Evolutionary conservation across 768 basidiomycete species (phyloP).

Genomic region (Serendipita sp.): DNA sequence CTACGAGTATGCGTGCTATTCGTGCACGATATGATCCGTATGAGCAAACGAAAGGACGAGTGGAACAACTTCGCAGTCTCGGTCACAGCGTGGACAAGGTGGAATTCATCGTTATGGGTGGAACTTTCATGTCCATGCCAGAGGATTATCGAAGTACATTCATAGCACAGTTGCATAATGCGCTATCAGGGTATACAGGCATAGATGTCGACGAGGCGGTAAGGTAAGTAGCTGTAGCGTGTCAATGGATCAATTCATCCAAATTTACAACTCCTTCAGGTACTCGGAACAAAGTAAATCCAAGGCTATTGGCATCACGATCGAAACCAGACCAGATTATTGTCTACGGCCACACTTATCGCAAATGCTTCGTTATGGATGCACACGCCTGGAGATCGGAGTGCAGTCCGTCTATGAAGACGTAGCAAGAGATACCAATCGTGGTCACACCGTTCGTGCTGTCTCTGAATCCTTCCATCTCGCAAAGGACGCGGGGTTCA

Average conservation of each 20-base stretch:
- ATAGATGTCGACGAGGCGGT: conserved; percentile 93
- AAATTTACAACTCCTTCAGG: conserved; percentile 23
- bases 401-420: conserved; percentile 99
- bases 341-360: conserved; percentile 92
- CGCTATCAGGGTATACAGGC: conserved; percentile 87
- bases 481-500: conserved; percentile 97
- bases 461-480: conserved; percentile 96
- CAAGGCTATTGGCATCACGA: conserved; percentile 97
- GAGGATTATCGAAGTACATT: conserved; percentile 91
- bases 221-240: conserved; percentile 27
- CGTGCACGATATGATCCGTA: conserved; percentile 94
- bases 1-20: conserved; percentile 98
- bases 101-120: conserved; percentile 92
- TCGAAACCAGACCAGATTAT: conserved; percentile 96
- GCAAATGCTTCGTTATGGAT: conserved; percentile 99
- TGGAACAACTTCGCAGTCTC: conserved; percentile 89
- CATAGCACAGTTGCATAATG: conserved; percentile 91
- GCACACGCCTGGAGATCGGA: conserved; percentile 94
- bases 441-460: conserved; percentile 95
- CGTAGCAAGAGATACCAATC: conserved; percentile 95
- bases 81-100: conserved; percentile 97
- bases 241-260: not conserved
- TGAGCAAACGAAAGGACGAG: conserved; percentile 86
- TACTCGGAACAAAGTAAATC: conserved; percentile 96
- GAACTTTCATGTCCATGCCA: conserved; percentile 99